Evolutionary conservation across 1,284 basidiomycete genomes (phyloP), one percentile per base, ranked within the genome.

Genomic region (Psilocybe mexicana): DNA sequence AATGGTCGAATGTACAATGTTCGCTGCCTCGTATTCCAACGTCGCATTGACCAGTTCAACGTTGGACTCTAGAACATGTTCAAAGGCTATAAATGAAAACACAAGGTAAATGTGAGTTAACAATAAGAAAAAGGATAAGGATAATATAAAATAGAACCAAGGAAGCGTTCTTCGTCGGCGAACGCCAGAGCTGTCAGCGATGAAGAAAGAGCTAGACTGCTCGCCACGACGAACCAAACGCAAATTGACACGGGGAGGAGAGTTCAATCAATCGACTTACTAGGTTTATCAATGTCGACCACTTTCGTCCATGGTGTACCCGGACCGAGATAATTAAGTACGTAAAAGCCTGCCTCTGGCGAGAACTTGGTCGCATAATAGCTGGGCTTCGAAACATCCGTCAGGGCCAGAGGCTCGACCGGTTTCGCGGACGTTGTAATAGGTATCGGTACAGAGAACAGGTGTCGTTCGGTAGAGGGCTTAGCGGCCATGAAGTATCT

Each of bases 401-500:
- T 96, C 60, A 97, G 71, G 1, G 85, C 71, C 0, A 73, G 84
- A 0, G 86, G 83, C 49, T 76, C 70, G 1, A 64, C 65, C 10
- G 69, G 63, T 42, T 74, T 68, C 52, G 69, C 57, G 23, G 69
- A 66, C 54, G 61, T 61, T 59, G 68, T 66, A 57, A 68, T 70
- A 43, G 92, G 87, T 11, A 96, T 76, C 3, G 83, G 73, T 3
- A 90, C 82, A 3, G 90, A 86, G 74, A 91, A 96, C 33, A 98
- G 71, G 67, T 96, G 92, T 38, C 96, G 85, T 66, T 94, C 87
- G 0, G 93, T 91, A 1, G 84, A 86, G 0, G 94, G 90, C 59
- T 87, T 87, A 1, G 95, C 93, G 3, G 92, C 93, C 60, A 87
- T 79, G 73, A 97, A 97, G 76, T 96, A 98, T 36, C 92, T 95